These are phyloP conservation scores for Isabelozyma gotoi DNA, from an alignment of 805 yeast genomes.

Conservation along the genomic window DNA sequence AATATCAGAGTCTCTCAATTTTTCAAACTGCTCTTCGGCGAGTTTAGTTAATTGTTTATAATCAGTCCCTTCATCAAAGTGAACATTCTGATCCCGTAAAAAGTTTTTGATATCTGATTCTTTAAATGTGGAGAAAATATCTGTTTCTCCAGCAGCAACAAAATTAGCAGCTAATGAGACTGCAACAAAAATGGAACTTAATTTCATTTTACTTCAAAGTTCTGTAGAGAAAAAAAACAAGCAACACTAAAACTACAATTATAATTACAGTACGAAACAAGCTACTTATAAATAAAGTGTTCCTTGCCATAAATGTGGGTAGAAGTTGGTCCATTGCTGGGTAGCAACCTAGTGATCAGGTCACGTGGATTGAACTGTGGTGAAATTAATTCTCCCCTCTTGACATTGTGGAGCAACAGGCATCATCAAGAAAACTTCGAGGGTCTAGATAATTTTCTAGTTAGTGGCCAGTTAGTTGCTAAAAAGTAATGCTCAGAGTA, in stretches of 20 bases:
- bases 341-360: background rate
- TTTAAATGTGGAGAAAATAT: slow-evolving; percentile 10
- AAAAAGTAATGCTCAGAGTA: background rate
- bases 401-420: background rate
- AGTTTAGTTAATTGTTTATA: slow-evolving; percentile 20
- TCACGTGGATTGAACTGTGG: background rate
- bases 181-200: background rate
- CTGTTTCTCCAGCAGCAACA: slow-evolving; percentile 1
- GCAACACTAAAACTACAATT: background rate
- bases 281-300: too few relatives aligned
- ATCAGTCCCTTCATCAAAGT: slow-evolving; percentile 17
- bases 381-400: background rate
- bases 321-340: too few relatives aligned
- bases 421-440: too few relatives aligned
- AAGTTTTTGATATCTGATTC: slow-evolving; percentile 25
- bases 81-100: slow-evolving; percentile 23
- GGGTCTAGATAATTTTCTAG: background rate
- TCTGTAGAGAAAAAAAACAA: background rate
- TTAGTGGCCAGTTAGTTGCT: background rate
- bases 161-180: slow-evolving; percentile 1
- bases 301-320: too few relatives aligned
- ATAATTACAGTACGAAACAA: background rate
- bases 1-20: slow-evolving; percentile 7
- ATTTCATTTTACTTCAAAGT: background rate
- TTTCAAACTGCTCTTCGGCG: slow-evolving; percentile 25